Percentiles rank a stretch among this genome's conserved stretches.
Conservation (phyloP, 176 grass and related monocot genomes). For the Rhipidocladum racemiflorum region DNA sequence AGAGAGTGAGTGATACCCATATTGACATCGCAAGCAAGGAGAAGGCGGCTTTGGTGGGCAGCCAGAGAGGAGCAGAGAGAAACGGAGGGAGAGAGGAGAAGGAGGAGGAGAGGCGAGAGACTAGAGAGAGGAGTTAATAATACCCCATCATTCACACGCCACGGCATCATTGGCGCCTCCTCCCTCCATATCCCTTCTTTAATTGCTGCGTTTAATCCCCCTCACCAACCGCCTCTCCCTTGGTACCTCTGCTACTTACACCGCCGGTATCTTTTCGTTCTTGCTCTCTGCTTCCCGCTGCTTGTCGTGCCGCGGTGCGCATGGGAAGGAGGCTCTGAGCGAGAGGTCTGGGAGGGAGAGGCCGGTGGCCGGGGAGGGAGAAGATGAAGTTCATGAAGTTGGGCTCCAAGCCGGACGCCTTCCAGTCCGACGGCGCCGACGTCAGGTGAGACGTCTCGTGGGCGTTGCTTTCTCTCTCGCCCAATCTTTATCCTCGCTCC, state of each 20-base stretch:
- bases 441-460: conserved; percentile 46
- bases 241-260: not conserved
- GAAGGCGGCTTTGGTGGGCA: conserved; percentile 42
- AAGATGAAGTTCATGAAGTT: conserved; percentile 99
- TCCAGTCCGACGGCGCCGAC: conserved; percentile 79
- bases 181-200: conserved; percentile 32
- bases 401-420: conserved; percentile 90
- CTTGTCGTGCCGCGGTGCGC: conserved; percentile 5
- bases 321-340: not conserved
- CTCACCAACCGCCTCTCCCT: conserved; percentile 29
- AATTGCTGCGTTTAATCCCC: conserved; percentile 42
- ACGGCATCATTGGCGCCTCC: conserved; percentile 47
- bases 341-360: not conserved
- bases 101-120: conserved; percentile 6
- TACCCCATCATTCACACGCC: conserved; percentile 63
- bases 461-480: not conserved
- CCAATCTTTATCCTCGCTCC: not conserved
- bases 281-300: conserved; percentile 30
- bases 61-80: conserved; percentile 20
- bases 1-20: not conserved
- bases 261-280: not conserved
- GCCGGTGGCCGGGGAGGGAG: not conserved
- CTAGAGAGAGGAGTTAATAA: conserved; percentile 44
- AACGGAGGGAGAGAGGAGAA: not conserved
- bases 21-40: conserved; percentile 44